A percentile compares a stretch with the other conserved stretches of the same genome.
phyloP scores from a whole-genome alignment of 2,329 filamentous ascomycete species.

The Thelonectria blattea region DNA sequence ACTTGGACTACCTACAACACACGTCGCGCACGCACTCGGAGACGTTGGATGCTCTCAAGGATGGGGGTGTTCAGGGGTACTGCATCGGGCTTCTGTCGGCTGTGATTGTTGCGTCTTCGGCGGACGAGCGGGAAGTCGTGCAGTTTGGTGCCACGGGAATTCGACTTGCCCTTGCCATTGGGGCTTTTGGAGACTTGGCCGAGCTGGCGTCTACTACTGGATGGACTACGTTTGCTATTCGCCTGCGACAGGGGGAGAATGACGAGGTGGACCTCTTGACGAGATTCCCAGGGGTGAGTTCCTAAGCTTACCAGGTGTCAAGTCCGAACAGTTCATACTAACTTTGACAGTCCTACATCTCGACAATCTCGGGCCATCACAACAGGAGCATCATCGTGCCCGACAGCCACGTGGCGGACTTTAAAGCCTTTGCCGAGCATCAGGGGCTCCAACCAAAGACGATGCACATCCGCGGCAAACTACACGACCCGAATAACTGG shows the following conservation, averaged over 20 bases:
- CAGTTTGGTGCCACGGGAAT: conserved; percentile 17
- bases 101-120: conserved; percentile 19
- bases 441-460: conserved; percentile 23
- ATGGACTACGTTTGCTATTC: conserved; percentile 22
- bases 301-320: too few relatives aligned
- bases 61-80: conserved; percentile 26
- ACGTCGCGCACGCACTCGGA: conserved; percentile 11
- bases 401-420: conserved; percentile 11
- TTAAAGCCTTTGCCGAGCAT: conserved; percentile 18
- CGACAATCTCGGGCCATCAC: conserved; percentile 23
- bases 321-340: neutral
- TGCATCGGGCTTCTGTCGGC: conserved; percentile 28
- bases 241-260: conserved; percentile 1
- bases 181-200: conserved; percentile 24
- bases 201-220: conserved; percentile 2
- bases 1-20: conserved; percentile 20
- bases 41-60: conserved; percentile 10
- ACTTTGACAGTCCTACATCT: conserved; percentile 20
- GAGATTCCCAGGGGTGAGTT: conserved; percentile 14
- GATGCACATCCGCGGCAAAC: conserved; percentile 27
- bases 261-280: conserved; percentile 10
- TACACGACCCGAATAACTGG: conserved; percentile 23
- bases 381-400: conserved; percentile 25
- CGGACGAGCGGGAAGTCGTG: conserved; percentile 19
- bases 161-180: conserved; percentile 23